Percentiles rank a stretch among this genome's conserved stretches.
phyloP scores from a whole-genome alignment of 768 basidiomycete genomes.

The Dentipellis sp. region DNA sequence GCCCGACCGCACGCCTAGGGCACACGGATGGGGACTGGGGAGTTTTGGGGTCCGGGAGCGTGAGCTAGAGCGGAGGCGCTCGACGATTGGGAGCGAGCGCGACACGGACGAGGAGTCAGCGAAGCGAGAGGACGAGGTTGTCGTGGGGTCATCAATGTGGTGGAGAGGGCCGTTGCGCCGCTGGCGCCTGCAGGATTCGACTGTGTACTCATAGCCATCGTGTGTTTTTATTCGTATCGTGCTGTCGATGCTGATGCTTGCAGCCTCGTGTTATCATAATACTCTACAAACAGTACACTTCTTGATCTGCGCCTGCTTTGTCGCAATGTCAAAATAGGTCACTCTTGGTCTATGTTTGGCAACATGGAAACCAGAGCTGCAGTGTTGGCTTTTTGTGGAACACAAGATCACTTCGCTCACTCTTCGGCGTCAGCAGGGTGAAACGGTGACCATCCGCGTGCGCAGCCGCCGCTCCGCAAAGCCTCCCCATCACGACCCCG shows the following conservation, averaged over 20 bases:
- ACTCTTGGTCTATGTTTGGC: too few species aligned
- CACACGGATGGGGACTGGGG: slow-evolving; percentile 65
- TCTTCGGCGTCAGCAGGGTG: too few species aligned
- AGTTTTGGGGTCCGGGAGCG: slow-evolving; percentile 47
- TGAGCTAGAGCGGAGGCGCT: slow-evolving; percentile 21
- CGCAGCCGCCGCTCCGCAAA: too few species aligned
- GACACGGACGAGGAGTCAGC: slow-evolving; percentile 6
- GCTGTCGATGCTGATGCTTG: background rate
- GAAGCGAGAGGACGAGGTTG: slow-evolving; percentile 19
- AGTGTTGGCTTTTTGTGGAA: too few species aligned
- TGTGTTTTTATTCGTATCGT: background rate
- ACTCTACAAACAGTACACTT: background rate
- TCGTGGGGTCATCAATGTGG: slow-evolving; percentile 42
- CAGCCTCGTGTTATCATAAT: too few species aligned
- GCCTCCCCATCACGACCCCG: too few species aligned
- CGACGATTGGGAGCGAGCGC: slow-evolving; percentile 8
- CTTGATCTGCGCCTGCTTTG: background rate
- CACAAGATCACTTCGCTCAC: too few species aligned
- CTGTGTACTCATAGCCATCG: slow-evolving; percentile 39
- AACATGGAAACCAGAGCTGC: too few species aligned
- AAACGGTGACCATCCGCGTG: too few species aligned
- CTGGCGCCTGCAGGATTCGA: slow-evolving; percentile 74
- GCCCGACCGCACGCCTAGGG: slow-evolving; percentile 18
- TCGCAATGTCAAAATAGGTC: too few species aligned
- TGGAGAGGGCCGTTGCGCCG: slow-evolving; percentile 74